Evolutionary conservation across 345 rosid genomes (phyloP), one percentile per base, ranked within the genome.

Genomic region (Lumnitzera littorea): DNA sequence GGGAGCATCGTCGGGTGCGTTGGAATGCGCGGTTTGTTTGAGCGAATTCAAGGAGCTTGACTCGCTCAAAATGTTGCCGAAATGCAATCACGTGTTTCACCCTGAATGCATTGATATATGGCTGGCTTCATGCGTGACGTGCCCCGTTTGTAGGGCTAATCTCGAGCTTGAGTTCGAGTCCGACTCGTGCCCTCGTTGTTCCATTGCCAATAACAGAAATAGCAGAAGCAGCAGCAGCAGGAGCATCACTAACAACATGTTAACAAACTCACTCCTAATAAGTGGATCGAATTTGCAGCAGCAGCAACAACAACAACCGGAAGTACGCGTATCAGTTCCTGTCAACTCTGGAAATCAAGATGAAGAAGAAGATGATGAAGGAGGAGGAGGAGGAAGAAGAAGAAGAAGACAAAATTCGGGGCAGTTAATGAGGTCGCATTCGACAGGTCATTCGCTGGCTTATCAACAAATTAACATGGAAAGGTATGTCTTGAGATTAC

Each of bases 91-190:
- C 65, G 96, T 76, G 12, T 89, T 92, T 67, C 98, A 92, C 50
- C 75, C 95, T 2, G 95, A 90, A 15, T 94, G 99, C 31, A 84
- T 94, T 61, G 97, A 67, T 17, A 82, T 78, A 2, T 92, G 98
- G 98, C 73, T 92, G 0, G 71, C 68, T 15, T 87, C 82, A 43
- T 96, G 90, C 63, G 78, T 80, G 5, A 92, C 98, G 10, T 92
- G 98, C 60, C 97, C 98, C 0, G 97, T 92, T 55, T 92, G 98
- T 41, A 78, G 98, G n/a, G 79, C 97, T 4, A 73, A 89, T 64
- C 85, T 88, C 68, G 64, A 65, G 0, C 70, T 72, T 15, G 62
- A 56, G 60, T 55, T 82, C 46, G 61, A 62, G 7, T 6, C 43
- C 50, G n/a, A 24, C 48, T 88, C 72, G 47, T 51, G n/a, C 17